Percentiles rank a stretch among this genome's conserved stretches.
Conservation (phyloP, 352 stramenopile species). For the Globisporangium acanthophoron region DNA sequence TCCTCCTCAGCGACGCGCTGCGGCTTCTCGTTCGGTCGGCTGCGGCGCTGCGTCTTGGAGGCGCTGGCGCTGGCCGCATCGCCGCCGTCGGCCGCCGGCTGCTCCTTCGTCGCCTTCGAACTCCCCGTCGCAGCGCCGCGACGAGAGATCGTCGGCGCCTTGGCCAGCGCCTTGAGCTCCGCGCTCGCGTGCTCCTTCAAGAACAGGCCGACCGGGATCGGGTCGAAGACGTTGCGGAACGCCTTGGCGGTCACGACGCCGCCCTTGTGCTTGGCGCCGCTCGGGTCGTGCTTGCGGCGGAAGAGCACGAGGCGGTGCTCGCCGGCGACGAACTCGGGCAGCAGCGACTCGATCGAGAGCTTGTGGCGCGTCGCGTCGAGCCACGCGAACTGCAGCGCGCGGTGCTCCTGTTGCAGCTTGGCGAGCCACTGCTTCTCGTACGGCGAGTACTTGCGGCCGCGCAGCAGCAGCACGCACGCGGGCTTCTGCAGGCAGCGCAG, state of each 20-base stretch:
- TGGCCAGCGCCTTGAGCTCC: constrained; percentile 46
- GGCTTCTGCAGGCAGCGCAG: constrained; percentile 56
- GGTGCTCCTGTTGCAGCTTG: constrained; percentile 47
- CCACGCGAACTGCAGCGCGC: constrained; percentile 65
- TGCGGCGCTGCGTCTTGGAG: constrained; percentile 18
- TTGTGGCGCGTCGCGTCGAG: constrained; percentile 57
- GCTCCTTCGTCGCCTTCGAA: constrained; percentile 9
- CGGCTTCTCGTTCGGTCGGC: background rate
- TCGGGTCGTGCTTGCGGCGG: constrained; percentile 31
- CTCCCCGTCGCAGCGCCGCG: constrained; percentile 22
- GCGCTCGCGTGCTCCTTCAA: constrained; percentile 29
- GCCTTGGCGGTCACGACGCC: constrained; percentile 43
- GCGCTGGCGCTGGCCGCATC: constrained; percentile 15
- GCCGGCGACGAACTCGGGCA: constrained; percentile 29
- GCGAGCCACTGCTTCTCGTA: constrained; percentile 77
- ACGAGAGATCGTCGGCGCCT: constrained; percentile 44
- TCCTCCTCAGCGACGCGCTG: background rate
- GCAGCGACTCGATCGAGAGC: constrained; percentile 61
- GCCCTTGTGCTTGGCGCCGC: constrained; percentile 22
- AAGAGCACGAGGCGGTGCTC: constrained; percentile 74
- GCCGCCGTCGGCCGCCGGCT: constrained; percentile 16
- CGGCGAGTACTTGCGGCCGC: constrained; percentile 42
- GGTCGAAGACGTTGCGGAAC: constrained; percentile 60
- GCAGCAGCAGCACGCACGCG: constrained; percentile 61
- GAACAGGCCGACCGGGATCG: constrained; percentile 49